Percentiles rank a stretch among this genome's conserved stretches.
Evolutionary conservation across 2,329 filamentous ascomycete genomes (phyloP).

Genomic region (Madurella mycetomatis): DNA sequence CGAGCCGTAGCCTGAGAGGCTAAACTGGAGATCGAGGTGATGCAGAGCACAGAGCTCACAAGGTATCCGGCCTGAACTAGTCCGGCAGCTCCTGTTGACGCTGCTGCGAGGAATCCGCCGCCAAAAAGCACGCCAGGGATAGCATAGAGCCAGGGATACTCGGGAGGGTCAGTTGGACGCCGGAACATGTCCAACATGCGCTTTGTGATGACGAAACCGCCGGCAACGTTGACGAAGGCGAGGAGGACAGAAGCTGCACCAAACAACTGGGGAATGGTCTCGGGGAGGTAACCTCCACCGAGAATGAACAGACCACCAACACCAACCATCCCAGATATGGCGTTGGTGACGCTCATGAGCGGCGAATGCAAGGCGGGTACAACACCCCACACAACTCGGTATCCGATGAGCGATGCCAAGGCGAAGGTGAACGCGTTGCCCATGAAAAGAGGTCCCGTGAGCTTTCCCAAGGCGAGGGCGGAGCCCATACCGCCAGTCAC

Average conservation of each 20-base stretch:
- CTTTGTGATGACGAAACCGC: slow-evolving; percentile 88
- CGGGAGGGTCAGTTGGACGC: slow-evolving; percentile 77
- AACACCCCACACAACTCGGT: slow-evolving; percentile 85
- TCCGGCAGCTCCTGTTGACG: slow-evolving; percentile 75
- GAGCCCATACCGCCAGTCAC: slow-evolving; percentile 76
- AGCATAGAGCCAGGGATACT: slow-evolving; percentile 84
- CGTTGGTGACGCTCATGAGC: slow-evolving; percentile 89
- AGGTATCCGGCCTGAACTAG: slow-evolving; percentile 85
- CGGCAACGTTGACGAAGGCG: slow-evolving; percentile 83
- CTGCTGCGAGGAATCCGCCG: slow-evolving; percentile 75
- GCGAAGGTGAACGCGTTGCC: slow-evolving; percentile 80
- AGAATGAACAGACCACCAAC: slow-evolving; percentile 85
- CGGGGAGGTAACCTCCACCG: slow-evolving; percentile 72
- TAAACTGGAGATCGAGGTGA: slow-evolving; percentile 75
- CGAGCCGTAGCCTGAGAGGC: slow-evolving; percentile 79
- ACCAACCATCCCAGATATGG: slow-evolving; percentile 86
- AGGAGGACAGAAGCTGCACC: slow-evolving; percentile 77
- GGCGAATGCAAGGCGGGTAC: slow-evolving; percentile 78
- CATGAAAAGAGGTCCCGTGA: slow-evolving; percentile 83
- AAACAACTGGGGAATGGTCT: slow-evolving; percentile 72
- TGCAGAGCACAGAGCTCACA: slow-evolving; percentile 78
- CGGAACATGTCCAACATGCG: slow-evolving; percentile 93
- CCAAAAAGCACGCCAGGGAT: slow-evolving; percentile 73
- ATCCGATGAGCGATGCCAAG: slow-evolving; percentile 79
- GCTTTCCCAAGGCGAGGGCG: slow-evolving; percentile 70